Evolutionary conservation across 2,329 filamentous ascomycete genomes (phyloP).

Genomic region (Epichloe gansuensis): DNA sequence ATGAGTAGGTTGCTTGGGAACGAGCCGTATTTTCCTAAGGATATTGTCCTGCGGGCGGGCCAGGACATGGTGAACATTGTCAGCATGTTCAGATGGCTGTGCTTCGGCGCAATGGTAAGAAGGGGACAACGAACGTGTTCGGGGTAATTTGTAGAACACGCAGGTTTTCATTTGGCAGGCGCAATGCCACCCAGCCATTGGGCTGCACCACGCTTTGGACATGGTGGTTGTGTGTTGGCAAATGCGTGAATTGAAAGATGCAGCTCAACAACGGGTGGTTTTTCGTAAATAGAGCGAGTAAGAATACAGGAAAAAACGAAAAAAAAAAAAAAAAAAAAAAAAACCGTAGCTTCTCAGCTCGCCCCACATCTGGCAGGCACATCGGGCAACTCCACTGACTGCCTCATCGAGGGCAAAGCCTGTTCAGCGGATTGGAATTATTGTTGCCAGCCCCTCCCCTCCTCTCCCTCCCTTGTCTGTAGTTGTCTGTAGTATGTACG

Average conservation of each 20-base stretch:
- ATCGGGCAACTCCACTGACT: neutral
- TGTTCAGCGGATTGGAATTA: too few relatives aligned
- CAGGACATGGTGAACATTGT: conserved; percentile 9
- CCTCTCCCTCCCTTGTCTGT: too few relatives aligned
- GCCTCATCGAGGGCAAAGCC: too few relatives aligned
- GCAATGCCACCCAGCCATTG: conserved; percentile 47
- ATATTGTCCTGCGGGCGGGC: conserved; percentile 56
- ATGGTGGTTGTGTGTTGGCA: conserved; percentile 9
- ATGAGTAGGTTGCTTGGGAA: conserved; percentile 85
- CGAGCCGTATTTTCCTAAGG: conserved; percentile 82
- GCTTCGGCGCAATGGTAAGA: neutral
- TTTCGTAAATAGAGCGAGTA: neutral
- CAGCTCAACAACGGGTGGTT: neutral
- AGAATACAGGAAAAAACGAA: neutral
- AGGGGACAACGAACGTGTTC: conserved; percentile 38
- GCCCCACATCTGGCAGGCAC: conserved; percentile 15
- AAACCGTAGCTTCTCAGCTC: conserved; percentile 11
- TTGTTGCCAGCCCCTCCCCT: too few relatives aligned
- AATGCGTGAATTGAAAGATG: neutral
- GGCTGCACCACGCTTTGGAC: conserved; percentile 30
- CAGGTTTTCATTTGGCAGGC: conserved; percentile 45
- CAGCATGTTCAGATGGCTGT: conserved; percentile 7
- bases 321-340: conserved; percentile 7
- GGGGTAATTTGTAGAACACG: conserved; percentile 46
- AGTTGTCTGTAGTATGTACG: too few relatives aligned